Evolutionary conservation across 345 rosid genomes (phyloP), one percentile per base, ranked within the genome.

Genomic region (Turnera subulata): DNA sequence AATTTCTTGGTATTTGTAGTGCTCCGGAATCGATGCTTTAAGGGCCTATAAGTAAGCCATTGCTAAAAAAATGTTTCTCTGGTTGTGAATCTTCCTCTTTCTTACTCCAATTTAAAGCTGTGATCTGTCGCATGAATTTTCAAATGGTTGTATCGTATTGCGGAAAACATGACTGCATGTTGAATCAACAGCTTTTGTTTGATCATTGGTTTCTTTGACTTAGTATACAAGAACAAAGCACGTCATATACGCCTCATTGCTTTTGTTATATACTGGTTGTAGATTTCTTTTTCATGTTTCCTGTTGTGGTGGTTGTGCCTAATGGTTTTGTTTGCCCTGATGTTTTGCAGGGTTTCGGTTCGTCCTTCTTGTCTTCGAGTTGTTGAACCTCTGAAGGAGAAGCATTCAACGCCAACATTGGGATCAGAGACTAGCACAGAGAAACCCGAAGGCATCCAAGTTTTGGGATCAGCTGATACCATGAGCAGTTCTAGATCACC

Each of bases 281-380:
- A 7, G 35, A 4, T 29, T 8, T 3, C 35, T 29, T 29, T 29
- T 29, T 29, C 5, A 29, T 29, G 35, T 29, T 29, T 4, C 4
- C 4, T 29, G 8, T 29, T 29, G 35, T 3, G 8, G 22, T 12
- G 43, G 35, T 20, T 40, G 56, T 44, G 25, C 22, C 26, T 18
- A 32, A 12, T 48, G 42, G 25, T 65, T 23, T 16, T 51, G 12
- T 29, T 53, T 73, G 46, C 38, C n/a, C 24, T 55, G 32, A 47
- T 70, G 37, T 46, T 23, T 15, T 56, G 57, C 71, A 90, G 97
- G 80, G 58, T 78, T 72, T 78, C 78, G 63, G 82, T 79, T 23
- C 64, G 87, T 11, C 68, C 85, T 43, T 72, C 90, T 23, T 70
- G 72, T 70, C 73, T 83, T 51, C 61, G 74, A 61, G 65, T 70